Percentiles rank a stretch among this genome's conserved stretches.
Conservation (phyloP, 164 flowering plant genomes). For the Aristolochia californica region DNA sequence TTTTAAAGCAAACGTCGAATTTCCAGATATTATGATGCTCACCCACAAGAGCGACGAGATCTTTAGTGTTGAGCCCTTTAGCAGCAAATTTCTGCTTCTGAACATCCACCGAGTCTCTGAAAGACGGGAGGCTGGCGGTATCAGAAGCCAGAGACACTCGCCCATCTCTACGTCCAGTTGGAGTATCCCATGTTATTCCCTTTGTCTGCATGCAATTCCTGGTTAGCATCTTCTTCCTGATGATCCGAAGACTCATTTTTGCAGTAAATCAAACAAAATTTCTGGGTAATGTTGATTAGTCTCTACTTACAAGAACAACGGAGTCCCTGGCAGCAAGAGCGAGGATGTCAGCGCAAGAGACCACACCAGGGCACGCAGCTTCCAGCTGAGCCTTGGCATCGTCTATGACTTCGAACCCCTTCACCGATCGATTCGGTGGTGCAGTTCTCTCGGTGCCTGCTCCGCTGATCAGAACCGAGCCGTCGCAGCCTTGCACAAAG, state of each 20-base stretch:
- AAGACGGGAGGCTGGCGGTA: slow-evolving; percentile 27
- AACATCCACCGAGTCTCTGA: slow-evolving; percentile 25
- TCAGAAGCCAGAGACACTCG: slow-evolving; percentile 41
- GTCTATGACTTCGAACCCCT: slow-evolving; percentile 47
- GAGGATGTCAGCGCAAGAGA: slow-evolving; percentile 68
- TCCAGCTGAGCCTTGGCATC: slow-evolving; percentile 54
- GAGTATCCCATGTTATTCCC: slow-evolving; percentile 41
- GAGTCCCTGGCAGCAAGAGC: slow-evolving; percentile 60
- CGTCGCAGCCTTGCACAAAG: slow-evolving; percentile 66
- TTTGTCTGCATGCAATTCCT: slow-evolving; percentile 22
- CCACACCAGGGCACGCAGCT: slow-evolving; percentile 50
- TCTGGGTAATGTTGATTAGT: not conserved
- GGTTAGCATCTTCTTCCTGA: no score
- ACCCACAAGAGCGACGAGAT: slow-evolving; percentile 56
- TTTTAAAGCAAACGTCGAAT: not conserved
- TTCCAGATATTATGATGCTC: no score
- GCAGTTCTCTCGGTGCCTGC: slow-evolving; percentile 38
- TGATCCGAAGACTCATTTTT: no score
- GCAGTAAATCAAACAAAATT: no score
- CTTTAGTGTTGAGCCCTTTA: slow-evolving; percentile 37
- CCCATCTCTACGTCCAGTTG: slow-evolving; percentile 52
- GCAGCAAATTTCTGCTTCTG: slow-evolving; percentile 37
- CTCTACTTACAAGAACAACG: slow-evolving; percentile 34
- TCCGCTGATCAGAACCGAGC: slow-evolving; percentile 42
- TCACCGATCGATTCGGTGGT: slow-evolving; percentile 21